phyloP scores from a whole-genome alignment of 2,329 filamentous ascomycete species.

The Diaporthe helianthi region DNA sequence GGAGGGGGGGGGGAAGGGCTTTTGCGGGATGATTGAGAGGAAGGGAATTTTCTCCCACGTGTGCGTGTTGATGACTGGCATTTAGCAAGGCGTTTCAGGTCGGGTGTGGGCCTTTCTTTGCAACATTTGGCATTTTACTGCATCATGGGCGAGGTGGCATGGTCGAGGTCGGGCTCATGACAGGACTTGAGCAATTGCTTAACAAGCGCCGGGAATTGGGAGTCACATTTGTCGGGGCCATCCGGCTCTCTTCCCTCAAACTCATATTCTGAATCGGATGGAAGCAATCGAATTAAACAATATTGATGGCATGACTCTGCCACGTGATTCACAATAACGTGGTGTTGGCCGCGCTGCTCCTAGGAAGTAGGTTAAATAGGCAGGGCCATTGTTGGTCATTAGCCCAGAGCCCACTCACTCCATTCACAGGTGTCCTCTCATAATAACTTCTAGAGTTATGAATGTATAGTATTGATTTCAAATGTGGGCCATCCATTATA shows the following conservation, averaged over 20 bases:
- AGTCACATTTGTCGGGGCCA: not conserved
- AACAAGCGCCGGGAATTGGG: not conserved
- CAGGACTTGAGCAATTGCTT: not conserved
- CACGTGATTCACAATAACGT: not conserved
- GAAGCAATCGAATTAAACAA: not conserved
- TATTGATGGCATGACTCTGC: not conserved
- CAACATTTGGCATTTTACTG: not conserved
- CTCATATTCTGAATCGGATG: not conserved
- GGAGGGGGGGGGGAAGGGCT: no score
- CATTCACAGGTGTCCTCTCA: not conserved
- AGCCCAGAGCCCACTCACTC: not conserved
- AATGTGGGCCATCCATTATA: no score
- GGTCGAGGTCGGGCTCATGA: not conserved
- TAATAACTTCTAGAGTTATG: no score
- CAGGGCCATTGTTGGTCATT: not conserved
- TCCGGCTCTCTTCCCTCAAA: not conserved
- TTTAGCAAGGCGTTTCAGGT: conserved; percentile 14
- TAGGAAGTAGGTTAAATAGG: no score
- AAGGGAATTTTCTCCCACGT: no score
- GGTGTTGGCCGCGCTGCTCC: not conserved
- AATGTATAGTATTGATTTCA: not conserved
- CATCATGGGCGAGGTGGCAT: not conserved
- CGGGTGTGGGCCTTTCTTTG: not conserved
- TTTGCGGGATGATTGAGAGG: not conserved
- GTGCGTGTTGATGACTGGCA: not conserved